Evolutionary conservation across 768 basidiomycete species (phyloP).

Genomic region (Auriscalpium orientale): DNA sequence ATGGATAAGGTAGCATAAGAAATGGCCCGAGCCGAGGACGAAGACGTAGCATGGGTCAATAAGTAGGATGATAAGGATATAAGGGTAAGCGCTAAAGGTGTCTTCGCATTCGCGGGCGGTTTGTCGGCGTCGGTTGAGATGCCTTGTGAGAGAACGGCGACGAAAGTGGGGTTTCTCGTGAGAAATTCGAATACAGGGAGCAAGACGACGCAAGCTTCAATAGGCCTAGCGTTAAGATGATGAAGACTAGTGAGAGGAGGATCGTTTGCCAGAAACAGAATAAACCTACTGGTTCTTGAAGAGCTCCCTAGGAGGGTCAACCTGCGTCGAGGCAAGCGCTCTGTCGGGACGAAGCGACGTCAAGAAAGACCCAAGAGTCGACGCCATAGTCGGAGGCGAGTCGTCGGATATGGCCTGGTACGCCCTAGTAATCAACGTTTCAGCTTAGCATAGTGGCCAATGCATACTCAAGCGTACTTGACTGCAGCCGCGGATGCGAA

Average conservation of each 20-base stretch:
- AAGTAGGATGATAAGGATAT: slow-evolving; percentile 59
- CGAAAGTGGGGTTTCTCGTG: slow-evolving; percentile 41
- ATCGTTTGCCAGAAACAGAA: not conserved
- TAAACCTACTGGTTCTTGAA: slow-evolving; percentile 48
- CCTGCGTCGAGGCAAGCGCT: slow-evolving; percentile 37
- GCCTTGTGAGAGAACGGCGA: slow-evolving; percentile 36
- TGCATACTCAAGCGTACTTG: slow-evolving; percentile 31
- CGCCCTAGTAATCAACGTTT: slow-evolving; percentile 28
- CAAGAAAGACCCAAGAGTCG: slow-evolving; percentile 46
- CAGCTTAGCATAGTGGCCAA: not conserved
- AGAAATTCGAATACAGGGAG: slow-evolving; percentile 59
- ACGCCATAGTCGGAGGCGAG: slow-evolving; percentile 38
- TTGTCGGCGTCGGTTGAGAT: slow-evolving; percentile 20
- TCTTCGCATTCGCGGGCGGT: slow-evolving; percentile 16
- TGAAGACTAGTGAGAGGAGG: not conserved
- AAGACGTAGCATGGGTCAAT: slow-evolving; percentile 58
- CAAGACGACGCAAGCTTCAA: slow-evolving; percentile 50
- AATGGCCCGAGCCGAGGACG: slow-evolving; percentile 47
- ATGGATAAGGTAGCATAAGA: slow-evolving; percentile 56
- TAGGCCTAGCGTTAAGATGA: slow-evolving; percentile 35
- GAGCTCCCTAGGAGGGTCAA: slow-evolving; percentile 42
- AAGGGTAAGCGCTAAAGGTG: slow-evolving; percentile 39
- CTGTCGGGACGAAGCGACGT: slow-evolving; percentile 47
- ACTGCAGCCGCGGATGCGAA: slow-evolving; percentile 43
- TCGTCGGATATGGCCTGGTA: slow-evolving; percentile 54